These are phyloP conservation scores for Podaxis carcinomalis DNA, from an alignment of 768 basidiomycete species.

Conservation along the genomic window DNA sequence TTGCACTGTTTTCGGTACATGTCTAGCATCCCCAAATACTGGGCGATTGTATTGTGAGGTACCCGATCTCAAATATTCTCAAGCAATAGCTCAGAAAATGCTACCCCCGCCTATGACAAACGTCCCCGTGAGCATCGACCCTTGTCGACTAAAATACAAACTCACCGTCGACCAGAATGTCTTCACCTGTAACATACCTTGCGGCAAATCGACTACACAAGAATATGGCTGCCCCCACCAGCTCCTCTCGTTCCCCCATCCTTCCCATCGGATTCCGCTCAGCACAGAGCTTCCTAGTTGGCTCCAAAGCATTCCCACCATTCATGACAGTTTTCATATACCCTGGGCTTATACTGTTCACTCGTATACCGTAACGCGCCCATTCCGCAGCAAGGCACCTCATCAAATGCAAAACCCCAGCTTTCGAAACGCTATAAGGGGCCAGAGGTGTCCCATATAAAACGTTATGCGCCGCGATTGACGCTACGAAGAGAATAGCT, in stretches of 20 bases:
- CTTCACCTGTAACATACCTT: slow-evolving; percentile 37
- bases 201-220: slow-evolving; percentile 36
- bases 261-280: slow-evolving; percentile 38
- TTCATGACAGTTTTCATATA: slow-evolving; percentile 42
- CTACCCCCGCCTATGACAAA: background rate
- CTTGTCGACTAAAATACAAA: background rate
- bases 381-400: slow-evolving; percentile 38
- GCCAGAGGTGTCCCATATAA: slow-evolving; percentile 39
- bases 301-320: slow-evolving; percentile 25
- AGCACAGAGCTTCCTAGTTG: slow-evolving; percentile 29
- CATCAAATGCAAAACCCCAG: slow-evolving; percentile 33
- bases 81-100: background rate
- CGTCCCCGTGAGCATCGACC: background rate
- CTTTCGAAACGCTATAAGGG: slow-evolving; percentile 39
- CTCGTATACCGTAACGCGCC: slow-evolving; percentile 35
- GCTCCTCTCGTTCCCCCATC: slow-evolving; percentile 37
- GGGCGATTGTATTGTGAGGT: too few species aligned
- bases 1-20: too few species aligned
- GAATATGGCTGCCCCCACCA: slow-evolving; percentile 34
- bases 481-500: slow-evolving; percentile 37
- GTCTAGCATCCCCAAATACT: too few species aligned
- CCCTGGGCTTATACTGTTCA: slow-evolving; percentile 40
- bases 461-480: slow-evolving; percentile 38
- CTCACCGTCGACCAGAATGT: slow-evolving; percentile 40
- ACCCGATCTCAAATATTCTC: too few species aligned